phyloP scores from a whole-genome alignment of 1,284 basidiomycete genomes.

The Ceratobasidium sp. region DNA sequence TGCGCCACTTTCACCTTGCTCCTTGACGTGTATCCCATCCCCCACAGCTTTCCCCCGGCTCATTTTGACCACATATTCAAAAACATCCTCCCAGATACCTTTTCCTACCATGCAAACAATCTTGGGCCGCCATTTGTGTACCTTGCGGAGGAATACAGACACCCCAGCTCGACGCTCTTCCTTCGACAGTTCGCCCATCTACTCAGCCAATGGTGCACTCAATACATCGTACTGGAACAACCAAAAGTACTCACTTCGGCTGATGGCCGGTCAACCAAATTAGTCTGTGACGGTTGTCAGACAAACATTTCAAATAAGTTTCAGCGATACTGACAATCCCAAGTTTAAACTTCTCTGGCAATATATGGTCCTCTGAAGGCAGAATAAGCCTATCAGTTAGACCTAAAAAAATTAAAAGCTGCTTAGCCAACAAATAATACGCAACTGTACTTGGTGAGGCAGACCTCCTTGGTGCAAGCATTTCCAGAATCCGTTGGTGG shows the following conservation, averaged over 20 bases:
- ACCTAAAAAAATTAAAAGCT: constrained; percentile 53
- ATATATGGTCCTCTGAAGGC: constrained; percentile 57
- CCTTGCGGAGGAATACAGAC: constrained; percentile 62
- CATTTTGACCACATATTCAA: constrained; percentile 53
- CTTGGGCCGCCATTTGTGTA: constrained; percentile 61
- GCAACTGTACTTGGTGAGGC: too few relatives aligned
- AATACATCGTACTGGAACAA: constrained; percentile 35
- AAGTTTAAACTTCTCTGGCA: constrained; percentile 58
- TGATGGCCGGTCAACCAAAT: constrained; percentile 66
- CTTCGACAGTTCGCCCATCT: constrained; percentile 67
- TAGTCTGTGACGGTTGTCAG: constrained; percentile 56
- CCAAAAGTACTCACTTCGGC: constrained; percentile 56
- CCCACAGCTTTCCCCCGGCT: constrained; percentile 37
- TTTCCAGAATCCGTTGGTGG: constrained; percentile 73
- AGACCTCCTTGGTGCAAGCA: constrained; percentile 63
- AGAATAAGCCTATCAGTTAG: constrained; percentile 58
- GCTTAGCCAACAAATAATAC: too few relatives aligned
- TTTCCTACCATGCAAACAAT: constrained; percentile 78
- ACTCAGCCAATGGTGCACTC: not conserved
- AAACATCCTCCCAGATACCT: constrained; percentile 64
- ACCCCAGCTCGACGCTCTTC: constrained; percentile 62
- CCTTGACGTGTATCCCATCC: constrained; percentile 5
- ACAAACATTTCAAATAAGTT: not conserved
- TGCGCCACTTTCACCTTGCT: constrained; percentile 16
- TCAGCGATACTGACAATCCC: constrained; percentile 57